Evolutionary conservation across 2,329 filamentous ascomycete species (phyloP).

Genomic region (Elsinoe arachidis): DNA sequence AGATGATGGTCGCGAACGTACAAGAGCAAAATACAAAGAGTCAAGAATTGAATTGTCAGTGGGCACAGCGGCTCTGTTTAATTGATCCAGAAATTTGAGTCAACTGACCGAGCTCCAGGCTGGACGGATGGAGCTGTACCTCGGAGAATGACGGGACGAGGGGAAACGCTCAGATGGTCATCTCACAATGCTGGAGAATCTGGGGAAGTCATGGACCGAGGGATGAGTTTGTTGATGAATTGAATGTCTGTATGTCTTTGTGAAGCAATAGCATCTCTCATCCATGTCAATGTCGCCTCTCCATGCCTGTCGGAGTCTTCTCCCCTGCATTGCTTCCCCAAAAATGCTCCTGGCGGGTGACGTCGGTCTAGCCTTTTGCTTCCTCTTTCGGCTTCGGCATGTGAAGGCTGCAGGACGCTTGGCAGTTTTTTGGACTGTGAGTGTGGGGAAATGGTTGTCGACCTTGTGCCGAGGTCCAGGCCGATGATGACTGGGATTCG

Average conservation of each 20-base stretch:
- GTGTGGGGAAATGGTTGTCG: background rate
- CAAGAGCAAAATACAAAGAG: background rate
- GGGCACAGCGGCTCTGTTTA: slow-evolving; percentile 12
- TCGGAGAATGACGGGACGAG: slow-evolving; percentile 13
- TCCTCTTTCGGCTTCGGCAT: slow-evolving; percentile 9
- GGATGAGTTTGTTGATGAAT: background rate
- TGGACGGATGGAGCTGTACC: slow-evolving; percentile 11
- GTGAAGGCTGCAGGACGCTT: slow-evolving; percentile 6
- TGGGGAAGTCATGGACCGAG: slow-evolving; percentile 6
- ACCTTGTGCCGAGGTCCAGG: slow-evolving; percentile 3
- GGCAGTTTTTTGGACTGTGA: background rate
- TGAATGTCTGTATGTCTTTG: background rate
- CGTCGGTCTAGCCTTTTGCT: slow-evolving; percentile 1
- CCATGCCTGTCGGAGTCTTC: background rate
- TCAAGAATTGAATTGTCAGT: background rate
- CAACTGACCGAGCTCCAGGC: slow-evolving; percentile 13
- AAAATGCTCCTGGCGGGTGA: slow-evolving; percentile 2
- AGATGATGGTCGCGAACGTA: background rate
- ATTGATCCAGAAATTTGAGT: slow-evolving; percentile 14
- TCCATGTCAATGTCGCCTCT: background rate
- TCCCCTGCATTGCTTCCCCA: background rate
- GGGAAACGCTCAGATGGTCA: slow-evolving; percentile 3
- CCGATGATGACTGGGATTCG: background rate
- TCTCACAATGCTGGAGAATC: slow-evolving; percentile 1
- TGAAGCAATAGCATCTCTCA: background rate